phyloP scores from a whole-genome alignment of 2,329 filamentous ascomycete species.

The Zymoseptoria ardabiliae region DNA sequence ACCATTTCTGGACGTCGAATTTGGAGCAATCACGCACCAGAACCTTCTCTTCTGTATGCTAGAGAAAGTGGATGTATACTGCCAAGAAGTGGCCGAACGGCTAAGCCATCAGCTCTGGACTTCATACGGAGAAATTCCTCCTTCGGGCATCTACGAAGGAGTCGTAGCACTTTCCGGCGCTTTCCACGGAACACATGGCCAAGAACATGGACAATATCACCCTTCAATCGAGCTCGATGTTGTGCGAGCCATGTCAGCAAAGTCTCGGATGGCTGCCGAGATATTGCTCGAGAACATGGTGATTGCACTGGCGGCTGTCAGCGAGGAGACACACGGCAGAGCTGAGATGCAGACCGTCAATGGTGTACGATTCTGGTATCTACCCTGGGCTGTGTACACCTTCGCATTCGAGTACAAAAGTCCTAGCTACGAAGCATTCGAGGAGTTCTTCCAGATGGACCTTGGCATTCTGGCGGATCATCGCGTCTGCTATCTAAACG shows the following conservation, averaged over 20 bases:
- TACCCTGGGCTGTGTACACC: neutral
- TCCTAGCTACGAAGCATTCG: neutral
- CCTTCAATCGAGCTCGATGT: neutral
- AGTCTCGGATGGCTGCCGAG: neutral
- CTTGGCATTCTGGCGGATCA: neutral
- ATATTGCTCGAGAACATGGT: neutral
- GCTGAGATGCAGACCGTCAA: neutral
- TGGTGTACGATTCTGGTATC: neutral
- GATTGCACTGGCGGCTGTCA: neutral
- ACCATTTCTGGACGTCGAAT: neutral
- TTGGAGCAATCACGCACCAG: neutral
- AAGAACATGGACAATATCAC: neutral
- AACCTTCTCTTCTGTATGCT: neutral
- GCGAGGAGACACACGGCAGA: neutral
- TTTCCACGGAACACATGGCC: neutral
- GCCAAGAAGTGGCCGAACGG: neutral
- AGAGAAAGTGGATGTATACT: neutral
- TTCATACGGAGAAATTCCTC: neutral
- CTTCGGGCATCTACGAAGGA: neutral
- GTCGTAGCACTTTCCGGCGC: neutral
- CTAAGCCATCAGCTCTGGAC: neutral
- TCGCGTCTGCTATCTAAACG: neutral
- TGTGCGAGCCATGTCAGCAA: neutral
- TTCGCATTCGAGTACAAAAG: neutral
- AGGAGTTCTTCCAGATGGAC: neutral